Conservation (phyloP, 78 protist species). For the Dictyostelium capitatum region DNA sequence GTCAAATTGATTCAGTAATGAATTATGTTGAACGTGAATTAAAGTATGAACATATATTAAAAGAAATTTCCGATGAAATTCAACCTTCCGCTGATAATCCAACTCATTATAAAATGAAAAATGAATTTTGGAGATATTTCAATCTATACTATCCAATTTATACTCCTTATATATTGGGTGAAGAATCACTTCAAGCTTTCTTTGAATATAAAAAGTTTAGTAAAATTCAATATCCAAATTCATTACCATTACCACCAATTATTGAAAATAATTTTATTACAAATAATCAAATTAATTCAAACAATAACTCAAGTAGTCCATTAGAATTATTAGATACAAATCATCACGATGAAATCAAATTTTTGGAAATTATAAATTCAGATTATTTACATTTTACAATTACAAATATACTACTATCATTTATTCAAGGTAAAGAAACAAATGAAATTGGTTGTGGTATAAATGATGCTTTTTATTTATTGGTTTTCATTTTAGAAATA, state of each 20-base stretch:
- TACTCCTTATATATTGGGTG: slow-evolving; percentile 16
- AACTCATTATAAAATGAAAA: slow-evolving; percentile 43
- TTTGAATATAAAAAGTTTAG: slow-evolving; percentile 26
- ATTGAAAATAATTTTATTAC: background rate
- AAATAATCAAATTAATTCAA: background rate
- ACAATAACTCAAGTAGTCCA: background rate
- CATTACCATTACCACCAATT: slow-evolving; percentile 59
- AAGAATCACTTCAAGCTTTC: slow-evolving; percentile 33
- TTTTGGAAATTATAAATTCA: slow-evolving; percentile 19
- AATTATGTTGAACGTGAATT: slow-evolving; percentile 10
- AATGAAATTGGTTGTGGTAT: slow-evolving; percentile 47
- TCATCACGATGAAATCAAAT: background rate
- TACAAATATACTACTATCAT: background rate
- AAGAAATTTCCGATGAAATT: slow-evolving; percentile 23
- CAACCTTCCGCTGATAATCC: slow-evolving; percentile 36
- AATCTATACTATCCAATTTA: slow-evolving; percentile 57
- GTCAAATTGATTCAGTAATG: slow-evolving; percentile 55
- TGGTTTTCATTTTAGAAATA: slow-evolving; percentile 15
- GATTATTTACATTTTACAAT: slow-evolving; percentile 27
- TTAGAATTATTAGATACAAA: background rate
- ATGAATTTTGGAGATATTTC: slow-evolving; percentile 52
- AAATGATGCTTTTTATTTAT: slow-evolving; percentile 42
- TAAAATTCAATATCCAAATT: slow-evolving; percentile 31
- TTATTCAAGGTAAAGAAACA: background rate
- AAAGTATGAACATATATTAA: slow-evolving; percentile 24